These are phyloP conservation scores for Rosellinia necatrix DNA, from an alignment of 2,329 filamentous ascomycete species.

Conservation along the genomic window DNA sequence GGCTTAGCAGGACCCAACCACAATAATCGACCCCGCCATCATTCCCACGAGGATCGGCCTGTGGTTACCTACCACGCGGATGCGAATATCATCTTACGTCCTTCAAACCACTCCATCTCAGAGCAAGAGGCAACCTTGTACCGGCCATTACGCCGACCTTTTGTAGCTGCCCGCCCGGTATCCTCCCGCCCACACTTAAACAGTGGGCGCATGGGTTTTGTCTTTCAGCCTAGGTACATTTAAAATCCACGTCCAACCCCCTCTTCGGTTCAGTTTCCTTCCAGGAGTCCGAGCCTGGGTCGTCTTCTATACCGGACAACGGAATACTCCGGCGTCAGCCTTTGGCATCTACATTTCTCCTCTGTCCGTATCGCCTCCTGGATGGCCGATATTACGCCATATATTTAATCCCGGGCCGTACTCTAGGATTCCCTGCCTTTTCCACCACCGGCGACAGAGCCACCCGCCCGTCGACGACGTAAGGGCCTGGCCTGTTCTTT, in stretches of 20 bases:
- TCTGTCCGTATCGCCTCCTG: background rate
- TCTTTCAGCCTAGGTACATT: background rate
- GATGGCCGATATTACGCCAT: no score
- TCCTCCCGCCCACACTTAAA: background rate
- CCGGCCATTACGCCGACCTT: background rate
- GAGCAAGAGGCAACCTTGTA: no score
- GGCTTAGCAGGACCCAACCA: no score
- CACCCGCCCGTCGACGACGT: slow-evolving; percentile 6
- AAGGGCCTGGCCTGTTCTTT: slow-evolving; percentile 1
- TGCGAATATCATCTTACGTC: slow-evolving; percentile 1
- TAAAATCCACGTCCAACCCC: background rate
- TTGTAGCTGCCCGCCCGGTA: background rate
- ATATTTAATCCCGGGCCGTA: background rate
- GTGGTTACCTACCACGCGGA: no score
- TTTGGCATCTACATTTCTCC: background rate
- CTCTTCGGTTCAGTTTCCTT: no score
- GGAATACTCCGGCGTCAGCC: slow-evolving; percentile 1
- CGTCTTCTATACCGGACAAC: background rate
- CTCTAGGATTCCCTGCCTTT: background rate
- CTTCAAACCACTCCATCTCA: background rate
- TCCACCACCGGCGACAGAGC: background rate
- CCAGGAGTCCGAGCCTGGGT: no score
- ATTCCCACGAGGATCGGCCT: no score
- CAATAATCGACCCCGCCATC: no score
- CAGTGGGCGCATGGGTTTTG: background rate